Percentiles rank a stretch among this genome's conserved stretches.
These are phyloP conservation scores for Yamadazyma dendronema DNA, from an alignment of 1,139 yeast species.

Conservation along the genomic window DNA sequence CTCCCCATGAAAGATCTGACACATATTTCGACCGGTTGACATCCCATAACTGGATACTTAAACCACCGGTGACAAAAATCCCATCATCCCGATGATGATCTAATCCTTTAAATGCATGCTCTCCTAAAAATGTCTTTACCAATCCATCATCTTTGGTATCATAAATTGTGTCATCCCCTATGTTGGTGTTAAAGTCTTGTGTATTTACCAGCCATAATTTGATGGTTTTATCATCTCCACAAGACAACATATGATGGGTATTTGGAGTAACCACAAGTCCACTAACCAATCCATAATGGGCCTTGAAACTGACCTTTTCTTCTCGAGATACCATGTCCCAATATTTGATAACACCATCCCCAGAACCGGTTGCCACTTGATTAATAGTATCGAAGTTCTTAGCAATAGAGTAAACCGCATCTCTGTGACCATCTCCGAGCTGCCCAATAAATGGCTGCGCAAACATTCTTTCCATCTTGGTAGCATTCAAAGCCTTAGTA, in stretches of 20 bases:
- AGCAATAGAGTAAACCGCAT: slow-evolving; percentile 90
- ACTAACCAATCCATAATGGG: slow-evolving; percentile 87
- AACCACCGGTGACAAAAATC: slow-evolving; percentile 90
- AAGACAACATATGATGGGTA: slow-evolving; percentile 62
- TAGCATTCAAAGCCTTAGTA: slow-evolving; percentile 90
- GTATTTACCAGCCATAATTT: slow-evolving; percentile 73
- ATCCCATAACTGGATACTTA: slow-evolving; percentile 88
- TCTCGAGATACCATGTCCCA: slow-evolving; percentile 82
- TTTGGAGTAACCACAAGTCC: slow-evolving; percentile 81
- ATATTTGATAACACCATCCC: slow-evolving; percentile 91
- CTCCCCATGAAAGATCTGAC: slow-evolving; percentile 89
- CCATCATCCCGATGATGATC: slow-evolving; percentile 81
- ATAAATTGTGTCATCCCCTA: slow-evolving; percentile 37
- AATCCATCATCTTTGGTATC: slow-evolving; percentile 43
- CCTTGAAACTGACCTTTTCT: slow-evolving; percentile 75
- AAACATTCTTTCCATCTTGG: slow-evolving; percentile 93
- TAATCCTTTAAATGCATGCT: slow-evolving; percentile 77
- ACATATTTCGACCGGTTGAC: slow-evolving; percentile 72
- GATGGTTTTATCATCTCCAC: slow-evolving; percentile 89
- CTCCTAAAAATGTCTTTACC: slow-evolving; percentile 76
- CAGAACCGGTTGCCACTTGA: slow-evolving; percentile 86
- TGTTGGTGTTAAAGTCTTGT: slow-evolving; percentile 36
- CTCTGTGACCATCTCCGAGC: slow-evolving; percentile 91
- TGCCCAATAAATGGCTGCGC: slow-evolving; percentile 98
- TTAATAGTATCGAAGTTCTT: slow-evolving; percentile 69